Percentiles rank a stretch among this genome's conserved stretches.
Conservation (phyloP, 371 early-diverging fungal genomes). For the Mortierella sp. region DNA sequence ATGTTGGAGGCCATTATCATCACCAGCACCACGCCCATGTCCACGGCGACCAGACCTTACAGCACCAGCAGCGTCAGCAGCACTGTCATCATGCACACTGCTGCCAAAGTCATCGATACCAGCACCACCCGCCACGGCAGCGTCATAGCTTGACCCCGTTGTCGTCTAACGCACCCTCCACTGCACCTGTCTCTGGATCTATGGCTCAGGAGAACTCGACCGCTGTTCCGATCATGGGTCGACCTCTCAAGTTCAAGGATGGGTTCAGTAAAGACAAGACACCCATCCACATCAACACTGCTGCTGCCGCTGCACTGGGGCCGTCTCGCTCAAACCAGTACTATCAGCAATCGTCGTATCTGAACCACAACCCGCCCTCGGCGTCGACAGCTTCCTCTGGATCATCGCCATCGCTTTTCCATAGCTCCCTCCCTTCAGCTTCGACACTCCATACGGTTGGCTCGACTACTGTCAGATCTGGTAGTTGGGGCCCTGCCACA, state of each 20-base stretch:
- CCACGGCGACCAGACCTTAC: background rate
- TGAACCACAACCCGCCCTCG: background rate
- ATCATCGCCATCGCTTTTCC: background rate
- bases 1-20: background rate
- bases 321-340: background rate
- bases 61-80: background rate
- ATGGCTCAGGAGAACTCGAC: background rate
- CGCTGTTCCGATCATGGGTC: background rate
- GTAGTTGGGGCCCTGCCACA: background rate
- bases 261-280: slow-evolving; percentile 20
- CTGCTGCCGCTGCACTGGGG: background rate
- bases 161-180: background rate
- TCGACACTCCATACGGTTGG: background rate
- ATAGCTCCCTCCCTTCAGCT: background rate
- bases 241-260: slow-evolving; percentile 28
- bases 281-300: slow-evolving; percentile 31
- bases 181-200: background rate
- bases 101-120: slow-evolving; percentile 1
- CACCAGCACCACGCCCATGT: background rate
- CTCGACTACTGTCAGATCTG: background rate
- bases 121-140: background rate
- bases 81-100: background rate
- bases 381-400: background rate
- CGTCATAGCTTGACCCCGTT: background rate
- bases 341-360: background rate